phyloP scores from a whole-genome alignment of 2,329 filamentous ascomycete genomes.

The Monosporascus ibericus region DNA sequence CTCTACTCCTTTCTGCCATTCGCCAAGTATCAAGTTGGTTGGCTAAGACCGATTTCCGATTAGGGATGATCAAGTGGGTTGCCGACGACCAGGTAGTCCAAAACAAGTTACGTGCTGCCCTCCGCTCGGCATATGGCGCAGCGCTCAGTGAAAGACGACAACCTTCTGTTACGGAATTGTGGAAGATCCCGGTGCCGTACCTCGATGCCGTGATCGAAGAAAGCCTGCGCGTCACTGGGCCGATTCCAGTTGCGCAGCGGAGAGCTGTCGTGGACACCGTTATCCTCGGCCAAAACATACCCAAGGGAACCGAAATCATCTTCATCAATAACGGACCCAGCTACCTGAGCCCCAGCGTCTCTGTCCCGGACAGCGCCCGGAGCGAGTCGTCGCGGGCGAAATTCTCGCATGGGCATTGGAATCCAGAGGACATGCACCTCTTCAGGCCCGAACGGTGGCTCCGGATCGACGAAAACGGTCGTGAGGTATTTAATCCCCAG shows the following conservation, averaged over 20 bases:
- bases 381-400: conserved; percentile 49
- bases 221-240: conserved; percentile 65
- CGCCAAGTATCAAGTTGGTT: too few relatives aligned
- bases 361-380: conserved; percentile 34
- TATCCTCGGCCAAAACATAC: conserved; percentile 59
- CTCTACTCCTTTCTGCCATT: too few relatives aligned
- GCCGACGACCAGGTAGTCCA: conserved; percentile 9
- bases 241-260: conserved; percentile 66
- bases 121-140: conserved; percentile 6
- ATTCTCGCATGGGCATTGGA: conserved; percentile 44
- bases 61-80: conserved; percentile 14
- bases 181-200: conserved; percentile 51
- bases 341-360: conserved; percentile 40
- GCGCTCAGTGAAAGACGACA: conserved; percentile 7
- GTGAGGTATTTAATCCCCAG: conserved; percentile 7
- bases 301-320: conserved; percentile 59
- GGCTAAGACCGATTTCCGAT: too few relatives aligned
- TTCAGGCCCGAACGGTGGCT: conserved; percentile 18
- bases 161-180: conserved; percentile 8
- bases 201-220: conserved; percentile 76
- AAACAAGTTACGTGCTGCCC: conserved; percentile 6
- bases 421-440: conserved; percentile 51
- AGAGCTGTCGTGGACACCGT: conserved; percentile 58
- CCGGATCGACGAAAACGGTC: conserved; percentile 6
- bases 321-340: conserved; percentile 34